Base-by-base conservation (phyloP, 306 rosid genomes). In the Comarum palustre region DNA sequence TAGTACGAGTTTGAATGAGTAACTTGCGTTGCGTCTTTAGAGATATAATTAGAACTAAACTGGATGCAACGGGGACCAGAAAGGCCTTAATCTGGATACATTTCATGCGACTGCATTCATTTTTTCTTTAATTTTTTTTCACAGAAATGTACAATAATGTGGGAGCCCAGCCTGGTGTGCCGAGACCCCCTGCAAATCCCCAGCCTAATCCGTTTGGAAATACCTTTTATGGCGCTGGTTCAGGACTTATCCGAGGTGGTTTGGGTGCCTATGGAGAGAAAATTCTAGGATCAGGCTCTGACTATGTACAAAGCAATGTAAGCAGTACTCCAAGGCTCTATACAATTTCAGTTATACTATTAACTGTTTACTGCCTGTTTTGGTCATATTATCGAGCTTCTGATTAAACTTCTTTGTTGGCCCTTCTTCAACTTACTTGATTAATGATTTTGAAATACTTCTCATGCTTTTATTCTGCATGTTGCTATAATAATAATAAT, bases 241-340 rank as follows among this genome's bases (percentile, higher is more conserved):
- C 99, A 0, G 99, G 99, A 52, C 93, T 94, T 57, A 94, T 94
- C 74, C 87, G 92, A 65, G 96, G 97, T 75, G 97, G 98, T 60
- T 78, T 89, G 82, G 97, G 97, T 82, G 97, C 99, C 22, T 94
- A 94, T 78, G 99, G 99, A 20, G 99, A 91, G 75, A 94, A 83
- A 60, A 91, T 91, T 39, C 82, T 94, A 39, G 99, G 99, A 68
- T 94, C 99, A 0, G 84, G 99, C 80, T 91, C 96, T 42, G 99
- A 94, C 79, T 94, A 94, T 81, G 97, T 94, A 73, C 99, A 94
- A 84, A 91, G 99, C 96, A 94, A 94, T 76, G 99, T 91, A 89
- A 89, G 87, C 84, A 5, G 69, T 52, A 74, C 9, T 12, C 27
- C 38, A 38, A 70, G 19, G 31, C 61, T 38, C 10, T 15, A 63